phyloP scores from a whole-genome alignment of 75 land plant species.

The Cryptomeria japonica region DNA sequence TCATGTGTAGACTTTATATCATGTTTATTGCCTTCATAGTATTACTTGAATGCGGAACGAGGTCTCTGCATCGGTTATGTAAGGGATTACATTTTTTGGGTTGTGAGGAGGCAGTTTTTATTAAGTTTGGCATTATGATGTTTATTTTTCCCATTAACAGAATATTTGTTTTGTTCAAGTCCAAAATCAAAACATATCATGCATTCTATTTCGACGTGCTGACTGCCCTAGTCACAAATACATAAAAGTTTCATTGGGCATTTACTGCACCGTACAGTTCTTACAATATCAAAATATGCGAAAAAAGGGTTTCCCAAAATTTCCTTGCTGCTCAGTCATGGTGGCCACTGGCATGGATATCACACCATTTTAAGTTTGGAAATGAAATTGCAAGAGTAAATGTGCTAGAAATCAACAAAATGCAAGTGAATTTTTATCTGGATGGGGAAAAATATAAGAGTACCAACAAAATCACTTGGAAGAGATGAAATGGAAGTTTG shows the following conservation, averaged over 20 bases:
- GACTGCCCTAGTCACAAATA: neutral
- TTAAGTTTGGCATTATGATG: neutral
- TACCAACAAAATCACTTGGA: neutral
- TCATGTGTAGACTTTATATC: conserved; percentile 3
- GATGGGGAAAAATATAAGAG: neutral
- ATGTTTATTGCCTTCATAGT: neutral
- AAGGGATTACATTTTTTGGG: conserved; percentile 10
- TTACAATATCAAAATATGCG: neutral
- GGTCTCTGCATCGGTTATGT: conserved; percentile 1
- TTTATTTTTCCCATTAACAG: neutral
- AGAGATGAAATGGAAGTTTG: neutral
- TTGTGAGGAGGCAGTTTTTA: neutral
- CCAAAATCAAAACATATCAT: neutral
- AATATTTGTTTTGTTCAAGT: neutral
- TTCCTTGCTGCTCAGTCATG: neutral
- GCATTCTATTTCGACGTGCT: neutral
- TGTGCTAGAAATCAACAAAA: neutral
- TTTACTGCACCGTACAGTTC: neutral
- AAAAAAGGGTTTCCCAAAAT: neutral
- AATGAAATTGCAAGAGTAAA: neutral
- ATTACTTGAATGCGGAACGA: conserved; percentile 7
- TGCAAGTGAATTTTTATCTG: neutral
- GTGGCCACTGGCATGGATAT: neutral
- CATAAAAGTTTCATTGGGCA: neutral
- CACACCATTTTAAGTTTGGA: neutral